Evolutionary conservation across 495 filamentous ascomycete genomes (phyloP).

Genomic region (Corynascus novoguineensis): DNA sequence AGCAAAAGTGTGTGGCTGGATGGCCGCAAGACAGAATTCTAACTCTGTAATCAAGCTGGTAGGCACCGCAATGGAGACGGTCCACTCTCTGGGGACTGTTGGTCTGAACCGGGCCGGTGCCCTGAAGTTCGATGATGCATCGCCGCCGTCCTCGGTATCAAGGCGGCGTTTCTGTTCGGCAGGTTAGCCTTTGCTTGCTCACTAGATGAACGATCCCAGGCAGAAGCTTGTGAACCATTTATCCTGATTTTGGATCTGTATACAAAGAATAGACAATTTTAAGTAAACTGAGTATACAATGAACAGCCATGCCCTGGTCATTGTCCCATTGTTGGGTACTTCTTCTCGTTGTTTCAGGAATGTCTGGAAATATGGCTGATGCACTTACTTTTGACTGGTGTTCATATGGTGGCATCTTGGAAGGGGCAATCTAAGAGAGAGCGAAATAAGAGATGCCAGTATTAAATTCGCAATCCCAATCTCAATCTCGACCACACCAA

Average conservation of each 20-base stretch:
- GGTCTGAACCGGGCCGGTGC: slow-evolving; percentile 31
- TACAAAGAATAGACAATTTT: too few relatives aligned
- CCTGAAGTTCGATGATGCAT: slow-evolving; percentile 13
- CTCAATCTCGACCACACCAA: too few relatives aligned
- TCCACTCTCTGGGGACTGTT: slow-evolving; percentile 39
- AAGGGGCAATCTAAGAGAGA: background rate
- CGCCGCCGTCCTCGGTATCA: slow-evolving; percentile 33
- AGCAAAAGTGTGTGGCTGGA: slow-evolving; percentile 7
- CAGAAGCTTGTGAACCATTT: background rate
- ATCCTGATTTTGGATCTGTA: too few relatives aligned
- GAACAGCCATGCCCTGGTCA: background rate
- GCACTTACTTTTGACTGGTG: slow-evolving; percentile 24
- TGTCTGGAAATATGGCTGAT: background rate
- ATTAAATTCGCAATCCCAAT: too few relatives aligned
- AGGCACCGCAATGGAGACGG: slow-evolving; percentile 44
- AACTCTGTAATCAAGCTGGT: slow-evolving; percentile 47
- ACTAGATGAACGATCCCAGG: background rate
- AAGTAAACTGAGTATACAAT: too few relatives aligned
- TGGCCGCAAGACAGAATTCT: slow-evolving; percentile 4
- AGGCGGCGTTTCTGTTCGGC: slow-evolving; percentile 37
- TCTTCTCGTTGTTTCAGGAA: background rate
- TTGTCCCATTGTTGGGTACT: background rate
- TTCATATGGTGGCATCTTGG: slow-evolving; percentile 17
- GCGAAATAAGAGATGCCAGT: background rate
- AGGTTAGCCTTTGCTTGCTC: slow-evolving; percentile 10